Base-by-base conservation (phyloP, 768 basidiomycete species). In the Mycena rebaudengoi region DNA sequence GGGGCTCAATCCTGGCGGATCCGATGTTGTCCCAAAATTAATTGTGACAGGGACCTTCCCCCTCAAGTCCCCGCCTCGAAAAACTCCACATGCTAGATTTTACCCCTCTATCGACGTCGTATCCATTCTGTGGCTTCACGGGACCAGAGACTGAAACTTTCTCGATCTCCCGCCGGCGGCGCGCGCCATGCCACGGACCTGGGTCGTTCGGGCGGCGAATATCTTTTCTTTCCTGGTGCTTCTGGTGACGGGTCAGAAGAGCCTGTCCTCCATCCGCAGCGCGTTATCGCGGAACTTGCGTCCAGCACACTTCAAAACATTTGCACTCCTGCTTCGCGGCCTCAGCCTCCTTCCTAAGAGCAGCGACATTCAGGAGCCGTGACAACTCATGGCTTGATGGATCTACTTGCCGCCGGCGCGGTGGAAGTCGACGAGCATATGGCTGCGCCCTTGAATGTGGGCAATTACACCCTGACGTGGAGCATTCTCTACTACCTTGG, bases 11-110 rank as follows among this genome's bases (percentile, higher is more conserved):
- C 1, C 35, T 51, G 5, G 60, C 53, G 60, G 40, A 26, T 28
- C 51, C 26, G 43, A 57, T 40, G 64, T 57, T 32, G 52, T 65
- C 6, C n/a, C 33, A 20, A 65, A 65, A n/a, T 18, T 65, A n/a
- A n/a, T 60, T 8, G 26, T 65, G 10, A 57, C 48, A 14, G 64
- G 64, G 12, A 39, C 59, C n/a, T 30, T 64, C 11, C 23, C 21
- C 7, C 4, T 53, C 3, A 33, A 46, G 18, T 52, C 26, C 32
- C 28, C 49, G 5, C 23, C 53, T 45, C 14, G 13, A 40, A 14
- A 32, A 23, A 21, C 43, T 64, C 11, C 20, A 21, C 16, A n/a
- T n/a, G n/a, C n/a, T n/a, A n/a, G n/a, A n/a, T n/a, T n/a, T n/a
- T n/a, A n/a, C n/a, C n/a, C n/a, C n/a, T n/a, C n/a, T n/a, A 20